Percentiles rank a stretch among this genome's conserved stretches.
Conservation (phyloP, 2,329 filamentous ascomycete species). For the Monosporascus sp. region DNA sequence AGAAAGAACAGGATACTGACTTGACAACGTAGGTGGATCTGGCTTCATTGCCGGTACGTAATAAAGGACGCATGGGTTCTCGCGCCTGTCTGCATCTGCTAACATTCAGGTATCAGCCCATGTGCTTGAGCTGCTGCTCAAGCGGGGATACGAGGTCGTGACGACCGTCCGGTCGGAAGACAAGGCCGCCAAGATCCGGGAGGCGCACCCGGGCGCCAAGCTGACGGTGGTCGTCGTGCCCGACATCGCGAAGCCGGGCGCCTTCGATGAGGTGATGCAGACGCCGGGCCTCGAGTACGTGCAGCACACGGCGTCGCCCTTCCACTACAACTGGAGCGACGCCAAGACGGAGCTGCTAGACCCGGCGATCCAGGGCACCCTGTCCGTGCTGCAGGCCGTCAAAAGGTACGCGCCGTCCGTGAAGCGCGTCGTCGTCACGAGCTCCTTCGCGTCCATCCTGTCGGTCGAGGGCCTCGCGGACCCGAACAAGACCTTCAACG, state of each 20-base stretch:
- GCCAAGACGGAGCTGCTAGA: constrained; percentile 49
- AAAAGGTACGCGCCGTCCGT: constrained; percentile 53
- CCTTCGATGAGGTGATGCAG: constrained; percentile 62
- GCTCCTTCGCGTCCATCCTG: constrained; percentile 49
- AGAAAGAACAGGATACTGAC: neutral
- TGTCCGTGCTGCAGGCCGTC: constrained; percentile 66
- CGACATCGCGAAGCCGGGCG: constrained; percentile 67
- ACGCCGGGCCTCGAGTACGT: constrained; percentile 48
- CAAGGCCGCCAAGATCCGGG: constrained; percentile 47
- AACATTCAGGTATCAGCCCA: constrained; percentile 35
- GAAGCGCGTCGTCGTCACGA: constrained; percentile 63
- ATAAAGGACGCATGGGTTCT: neutral
- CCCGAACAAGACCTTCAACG: constrained; percentile 36
- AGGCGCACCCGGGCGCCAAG: constrained; percentile 40
- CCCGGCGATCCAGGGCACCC: constrained; percentile 54
- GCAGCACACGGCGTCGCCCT: constrained; percentile 56
- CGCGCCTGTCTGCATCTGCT: neutral
- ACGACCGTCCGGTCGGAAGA: constrained; percentile 51
- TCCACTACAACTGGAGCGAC: constrained; percentile 49
- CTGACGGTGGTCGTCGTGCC: constrained; percentile 59
- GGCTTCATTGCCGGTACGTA: constrained; percentile 46
- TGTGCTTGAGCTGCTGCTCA: constrained; percentile 48
- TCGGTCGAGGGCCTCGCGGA: constrained; percentile 31
- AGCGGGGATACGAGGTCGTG: constrained; percentile 44
- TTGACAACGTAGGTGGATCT: constrained; percentile 35